Evolutionary conservation across 208 protist genomes (phyloP).

Genomic region (Trypanosoma avium): DNA sequence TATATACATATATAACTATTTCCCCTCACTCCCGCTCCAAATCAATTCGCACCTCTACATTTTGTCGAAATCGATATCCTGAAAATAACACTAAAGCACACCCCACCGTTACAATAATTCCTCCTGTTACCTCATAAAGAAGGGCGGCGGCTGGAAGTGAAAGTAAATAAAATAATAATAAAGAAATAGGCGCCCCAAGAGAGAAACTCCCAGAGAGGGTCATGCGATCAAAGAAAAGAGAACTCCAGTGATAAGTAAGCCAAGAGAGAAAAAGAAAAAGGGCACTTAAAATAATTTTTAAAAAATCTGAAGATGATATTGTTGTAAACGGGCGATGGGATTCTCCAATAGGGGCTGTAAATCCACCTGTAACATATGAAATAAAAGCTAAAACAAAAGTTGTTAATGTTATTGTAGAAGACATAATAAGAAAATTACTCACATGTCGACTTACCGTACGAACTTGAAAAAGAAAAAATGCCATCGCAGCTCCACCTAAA

Average conservation of each 20-base stretch:
- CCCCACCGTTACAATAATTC: slow-evolving; percentile 14
- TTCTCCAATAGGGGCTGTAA: slow-evolving; percentile 1
- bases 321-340: slow-evolving; percentile 1
- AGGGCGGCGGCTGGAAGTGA: slow-evolving; percentile 4
- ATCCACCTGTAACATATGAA: slow-evolving; percentile 15
- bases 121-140: slow-evolving; percentile 17
- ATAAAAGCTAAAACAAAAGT: slow-evolving; percentile 12
- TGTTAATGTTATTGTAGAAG: slow-evolving; percentile 19
- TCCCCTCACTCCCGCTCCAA: slow-evolving; percentile 19
- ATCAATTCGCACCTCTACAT: slow-evolving; percentile 27
- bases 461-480: slow-evolving; percentile 33
- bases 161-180: slow-evolving; percentile 24
- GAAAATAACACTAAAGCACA: slow-evolving; percentile 23
- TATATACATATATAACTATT: background rate
- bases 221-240: slow-evolving; percentile 35
- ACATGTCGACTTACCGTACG: slow-evolving; percentile 24
- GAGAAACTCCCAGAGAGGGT: slow-evolving; percentile 29
- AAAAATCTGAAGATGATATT: slow-evolving; percentile 17
- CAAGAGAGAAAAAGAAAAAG: slow-evolving; percentile 31
- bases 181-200: slow-evolving; percentile 20
- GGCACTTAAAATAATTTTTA: slow-evolving; percentile 23
- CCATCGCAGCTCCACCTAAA: slow-evolving; percentile 21
- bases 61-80: slow-evolving; percentile 24
- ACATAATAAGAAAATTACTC: slow-evolving; percentile 28
- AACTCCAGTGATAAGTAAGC: slow-evolving; percentile 30